phyloP scores from a whole-genome alignment of 2,329 filamentous ascomycete genomes.

The Cladophialophora immunda region DNA sequence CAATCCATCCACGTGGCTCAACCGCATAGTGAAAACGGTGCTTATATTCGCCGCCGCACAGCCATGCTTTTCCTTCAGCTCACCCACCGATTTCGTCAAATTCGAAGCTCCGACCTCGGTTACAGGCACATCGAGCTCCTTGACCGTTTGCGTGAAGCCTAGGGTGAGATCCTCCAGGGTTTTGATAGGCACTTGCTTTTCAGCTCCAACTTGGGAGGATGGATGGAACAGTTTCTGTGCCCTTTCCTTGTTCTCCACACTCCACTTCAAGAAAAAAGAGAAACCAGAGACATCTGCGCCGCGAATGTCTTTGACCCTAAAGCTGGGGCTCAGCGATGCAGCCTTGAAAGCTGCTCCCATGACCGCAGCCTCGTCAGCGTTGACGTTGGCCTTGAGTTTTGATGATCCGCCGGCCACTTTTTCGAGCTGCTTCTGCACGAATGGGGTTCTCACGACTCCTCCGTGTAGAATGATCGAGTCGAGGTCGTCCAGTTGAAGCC shows the following conservation, averaged over 20 bases:
- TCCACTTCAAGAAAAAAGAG: constrained; percentile 78
- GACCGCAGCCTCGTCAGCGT: constrained; percentile 94
- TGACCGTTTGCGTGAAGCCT: constrained; percentile 77
- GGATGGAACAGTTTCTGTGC: constrained; percentile 85
- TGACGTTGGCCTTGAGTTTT: constrained; percentile 92
- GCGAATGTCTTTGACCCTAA: constrained; percentile 96
- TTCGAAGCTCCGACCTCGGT: constrained; percentile 79
- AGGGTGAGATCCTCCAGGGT: constrained; percentile 84
- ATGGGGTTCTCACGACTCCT: constrained; percentile 87
- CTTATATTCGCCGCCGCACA: constrained; percentile 80
- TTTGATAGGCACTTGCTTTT: constrained; percentile 85
- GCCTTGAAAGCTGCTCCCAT: constrained; percentile 96
- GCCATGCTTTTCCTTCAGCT: constrained; percentile 79
- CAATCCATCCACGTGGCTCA: constrained; percentile 77
- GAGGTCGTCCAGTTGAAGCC: constrained; percentile 76
- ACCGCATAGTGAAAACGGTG: constrained; percentile 78
- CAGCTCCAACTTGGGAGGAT: constrained; percentile 75
- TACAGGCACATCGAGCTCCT: constrained; percentile 65
- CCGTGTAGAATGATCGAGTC: constrained; percentile 94
- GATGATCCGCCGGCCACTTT: constrained; percentile 73
- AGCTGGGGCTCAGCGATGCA: constrained; percentile 89
- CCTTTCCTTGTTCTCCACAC: constrained; percentile 72
- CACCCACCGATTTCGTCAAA: constrained; percentile 80
- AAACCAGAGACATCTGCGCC: constrained; percentile 80
- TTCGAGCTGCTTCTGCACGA: constrained; percentile 90